phyloP scores from a whole-genome alignment of 345 rosid species.

The Adansonia digitata region DNA sequence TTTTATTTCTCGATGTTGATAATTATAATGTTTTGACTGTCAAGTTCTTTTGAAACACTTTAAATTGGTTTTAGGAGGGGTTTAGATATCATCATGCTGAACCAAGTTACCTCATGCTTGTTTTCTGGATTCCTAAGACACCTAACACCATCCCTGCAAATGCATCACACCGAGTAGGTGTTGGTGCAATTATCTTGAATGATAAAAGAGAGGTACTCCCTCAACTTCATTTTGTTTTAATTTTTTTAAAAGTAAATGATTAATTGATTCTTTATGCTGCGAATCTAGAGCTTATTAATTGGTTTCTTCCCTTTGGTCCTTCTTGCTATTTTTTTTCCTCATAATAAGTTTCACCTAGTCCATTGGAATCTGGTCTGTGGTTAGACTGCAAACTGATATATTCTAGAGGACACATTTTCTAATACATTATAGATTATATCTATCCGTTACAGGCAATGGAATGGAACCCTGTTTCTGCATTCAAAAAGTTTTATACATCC shows the following conservation, averaged over 20 bases:
- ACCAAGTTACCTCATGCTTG: slow-evolving; percentile 75
- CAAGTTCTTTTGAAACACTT: slow-evolving; percentile 1
- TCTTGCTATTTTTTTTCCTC: not conserved
- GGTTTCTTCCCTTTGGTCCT: not conserved
- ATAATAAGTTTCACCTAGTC: not conserved
- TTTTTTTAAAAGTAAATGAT: not conserved
- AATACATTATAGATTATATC: not conserved
- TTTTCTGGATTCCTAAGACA: slow-evolving; percentile 67
- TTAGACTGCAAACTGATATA: not conserved
- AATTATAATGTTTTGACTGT: not conserved
- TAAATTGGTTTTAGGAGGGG: slow-evolving; percentile 48
- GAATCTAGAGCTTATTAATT: not conserved
- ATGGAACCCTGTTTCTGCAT: not conserved
- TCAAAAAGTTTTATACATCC: not conserved
- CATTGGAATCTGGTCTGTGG: not conserved
- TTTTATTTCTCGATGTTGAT: not conserved
- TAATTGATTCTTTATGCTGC: not conserved
- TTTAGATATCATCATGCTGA: slow-evolving; percentile 80
- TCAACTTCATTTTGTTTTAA: not conserved
- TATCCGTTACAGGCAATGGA: not conserved
- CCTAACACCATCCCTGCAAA: slow-evolving; percentile 63
- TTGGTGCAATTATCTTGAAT: slow-evolving; percentile 74
- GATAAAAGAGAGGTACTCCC: slow-evolving; percentile 60
- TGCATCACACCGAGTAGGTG: slow-evolving; percentile 65
- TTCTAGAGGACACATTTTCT: not conserved